These are phyloP conservation scores for Thuja plicata DNA, from an alignment of 83 land plant species.

Conservation along the genomic window DNA sequence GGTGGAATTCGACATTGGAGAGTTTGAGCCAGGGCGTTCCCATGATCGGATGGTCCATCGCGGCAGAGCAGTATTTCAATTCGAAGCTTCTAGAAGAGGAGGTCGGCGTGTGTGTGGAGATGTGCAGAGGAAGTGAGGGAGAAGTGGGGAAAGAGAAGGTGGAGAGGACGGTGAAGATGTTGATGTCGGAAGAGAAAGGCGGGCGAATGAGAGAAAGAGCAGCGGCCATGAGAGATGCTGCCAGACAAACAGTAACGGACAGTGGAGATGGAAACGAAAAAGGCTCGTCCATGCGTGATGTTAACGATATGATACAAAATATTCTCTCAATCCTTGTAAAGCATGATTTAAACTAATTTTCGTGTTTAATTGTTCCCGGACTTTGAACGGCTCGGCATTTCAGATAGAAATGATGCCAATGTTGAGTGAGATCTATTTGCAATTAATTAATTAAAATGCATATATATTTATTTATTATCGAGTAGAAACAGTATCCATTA, in stretches of 20 bases:
- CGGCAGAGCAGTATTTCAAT: constrained; percentile 17
- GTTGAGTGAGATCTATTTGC: too few relatives aligned
- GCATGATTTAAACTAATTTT: too few relatives aligned
- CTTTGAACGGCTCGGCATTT: too few relatives aligned
- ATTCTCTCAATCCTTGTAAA: too few relatives aligned
- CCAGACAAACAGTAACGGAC: neutral
- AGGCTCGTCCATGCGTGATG: neutral
- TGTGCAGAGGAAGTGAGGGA: neutral
- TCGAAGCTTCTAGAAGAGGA: constrained; percentile 17
- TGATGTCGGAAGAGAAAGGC: constrained; percentile 18
- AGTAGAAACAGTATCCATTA: too few relatives aligned
- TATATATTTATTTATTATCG: too few relatives aligned
- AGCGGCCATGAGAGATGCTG: neutral
- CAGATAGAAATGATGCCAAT: too few relatives aligned
- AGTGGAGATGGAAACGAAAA: neutral
- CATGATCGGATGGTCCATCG: constrained; percentile 23
- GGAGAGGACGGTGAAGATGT: neutral
- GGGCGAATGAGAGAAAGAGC: constrained; percentile 18
- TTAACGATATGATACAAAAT: neutral
- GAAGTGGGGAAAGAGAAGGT: neutral
- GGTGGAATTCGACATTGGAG: constrained; percentile 7
- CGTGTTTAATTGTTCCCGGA: too few relatives aligned
- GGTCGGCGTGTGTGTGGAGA: constrained; percentile 11
- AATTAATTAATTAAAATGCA: too few relatives aligned
- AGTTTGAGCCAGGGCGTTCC: constrained; percentile 10